Evolutionary conservation across 257 asterid species (phyloP), one percentile per base, ranked within the genome.

Genomic region (Thymus quinquecostatus): DNA sequence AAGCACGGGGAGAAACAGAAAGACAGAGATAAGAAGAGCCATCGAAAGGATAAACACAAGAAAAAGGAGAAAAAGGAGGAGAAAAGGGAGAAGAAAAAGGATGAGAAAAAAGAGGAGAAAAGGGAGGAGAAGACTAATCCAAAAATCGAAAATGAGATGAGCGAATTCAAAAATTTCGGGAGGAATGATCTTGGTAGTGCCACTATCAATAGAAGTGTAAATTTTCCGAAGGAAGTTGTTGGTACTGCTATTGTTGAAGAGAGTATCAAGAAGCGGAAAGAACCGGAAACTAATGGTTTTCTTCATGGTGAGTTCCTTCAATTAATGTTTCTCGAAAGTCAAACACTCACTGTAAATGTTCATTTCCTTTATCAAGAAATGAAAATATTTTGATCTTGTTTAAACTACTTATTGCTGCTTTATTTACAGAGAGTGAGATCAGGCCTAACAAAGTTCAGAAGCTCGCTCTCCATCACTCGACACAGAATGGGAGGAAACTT

Each of bases 251-350:
- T 38, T 43, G 70, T 50, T 72, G 91, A 79, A 60, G 89, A 69
- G 74, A 82, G 78, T 77, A 38, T 60, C 80, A 81, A 72, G 86
- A 91, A 91, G 78, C 77, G 90, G 61, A 83, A 84, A 75, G 86
- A 82, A 60, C 60, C 69, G 77, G 80, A 54, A 67, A 63, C 77
- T 9, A 87, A 91, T 81, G 97, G 97, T 82, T 83, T 87, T 70
- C 63, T 79, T 66, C 89, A 79, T 50, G 96, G 96, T 91, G 91
- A 89, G 97, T 84, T 47, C 72, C 62, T 53, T 75, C 44, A 58
- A 63, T 62, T 10, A 32, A n/a, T 32, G 66, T 28, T 68, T 45
- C 28, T 29, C 33, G 6, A 10, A 57, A 51, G 72, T 21, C 48
- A 12, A 44, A 58, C 66, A 50, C 66, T 49, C 51, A 44, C 66